Evolutionary conservation across 192 early-diverging fungal species (phyloP).

Genomic region (Thamnidium elegans): DNA sequence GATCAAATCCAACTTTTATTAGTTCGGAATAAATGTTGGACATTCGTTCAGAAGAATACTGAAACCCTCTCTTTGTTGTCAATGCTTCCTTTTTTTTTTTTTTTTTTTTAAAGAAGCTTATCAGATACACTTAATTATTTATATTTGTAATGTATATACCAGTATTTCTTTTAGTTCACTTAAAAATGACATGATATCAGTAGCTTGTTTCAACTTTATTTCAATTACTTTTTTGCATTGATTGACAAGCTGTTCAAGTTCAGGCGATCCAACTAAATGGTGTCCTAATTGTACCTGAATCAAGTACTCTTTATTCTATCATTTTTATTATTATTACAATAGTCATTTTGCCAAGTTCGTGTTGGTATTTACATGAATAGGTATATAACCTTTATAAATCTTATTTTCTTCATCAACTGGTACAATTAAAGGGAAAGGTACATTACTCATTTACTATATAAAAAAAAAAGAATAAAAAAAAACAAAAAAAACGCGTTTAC

Average conservation of each 20-base stretch:
- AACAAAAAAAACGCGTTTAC: too few species aligned
- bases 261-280: constrained; percentile 1
- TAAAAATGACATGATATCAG: constrained; percentile 1
- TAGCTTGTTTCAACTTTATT: background rate
- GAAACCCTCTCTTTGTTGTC: background rate
- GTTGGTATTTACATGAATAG: constrained; percentile 18
- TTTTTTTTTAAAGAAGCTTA: too few species aligned
- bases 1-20: constrained; percentile 11
- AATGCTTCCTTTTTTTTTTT: too few species aligned
- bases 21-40: background rate
- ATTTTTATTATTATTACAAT: background rate
- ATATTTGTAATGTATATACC: background rate
- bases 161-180: constrained; percentile 1
- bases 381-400: constrained; percentile 6
- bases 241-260: background rate
- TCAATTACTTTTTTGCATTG: background rate
- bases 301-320: background rate
- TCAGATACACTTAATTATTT: too few species aligned
- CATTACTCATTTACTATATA: background rate
- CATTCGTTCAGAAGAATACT: constrained; percentile 6
- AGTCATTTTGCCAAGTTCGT: background rate
- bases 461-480: too few species aligned
- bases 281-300: background rate
- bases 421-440: constrained; percentile 8
- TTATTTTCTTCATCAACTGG: constrained; percentile 9